Evolutionary conservation across 371 early-diverging fungal genomes (phyloP).

Genomic region (Mortierella sp.): DNA sequence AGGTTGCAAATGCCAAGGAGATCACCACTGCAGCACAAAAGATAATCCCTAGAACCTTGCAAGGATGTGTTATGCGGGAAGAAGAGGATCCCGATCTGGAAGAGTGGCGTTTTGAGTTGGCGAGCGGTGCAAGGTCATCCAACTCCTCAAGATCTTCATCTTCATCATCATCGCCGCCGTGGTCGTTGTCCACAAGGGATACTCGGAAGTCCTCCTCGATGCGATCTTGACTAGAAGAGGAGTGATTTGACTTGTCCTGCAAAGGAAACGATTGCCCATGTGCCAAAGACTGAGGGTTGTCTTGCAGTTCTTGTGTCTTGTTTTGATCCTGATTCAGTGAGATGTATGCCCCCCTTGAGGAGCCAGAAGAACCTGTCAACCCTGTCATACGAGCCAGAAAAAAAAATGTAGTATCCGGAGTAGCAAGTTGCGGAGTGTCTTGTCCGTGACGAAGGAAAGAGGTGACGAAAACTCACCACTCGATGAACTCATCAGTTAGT

Average conservation of each 20-base stretch:
- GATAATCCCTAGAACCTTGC: conserved; percentile 35
- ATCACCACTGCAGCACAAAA: conserved; percentile 28
- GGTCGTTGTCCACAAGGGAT: background rate
- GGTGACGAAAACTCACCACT: too few species aligned
- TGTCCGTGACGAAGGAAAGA: too few species aligned
- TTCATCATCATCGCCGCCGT: conserved; percentile 17
- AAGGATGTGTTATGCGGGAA: conserved; percentile 26
- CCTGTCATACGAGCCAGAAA: too few species aligned
- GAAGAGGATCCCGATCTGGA: background rate
- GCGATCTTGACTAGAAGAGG: conserved; percentile 2
- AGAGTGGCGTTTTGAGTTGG: conserved; percentile 23
- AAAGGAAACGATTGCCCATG: conserved; percentile 16
- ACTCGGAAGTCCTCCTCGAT: background rate
- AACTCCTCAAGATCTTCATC: conserved; percentile 23
- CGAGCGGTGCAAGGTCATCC: conserved; percentile 31
- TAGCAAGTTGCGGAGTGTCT: too few species aligned
- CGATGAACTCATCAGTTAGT: too few species aligned
- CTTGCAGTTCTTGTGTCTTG: background rate
- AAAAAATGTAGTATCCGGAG: too few species aligned
- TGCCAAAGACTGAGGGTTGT: too few species aligned
- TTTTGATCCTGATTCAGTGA: conserved; percentile 10
- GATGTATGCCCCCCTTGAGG: conserved; percentile 10
- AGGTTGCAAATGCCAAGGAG: conserved; percentile 32
- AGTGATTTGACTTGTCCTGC: conserved; percentile 2
- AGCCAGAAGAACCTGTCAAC: background rate